A percentile compares a stretch with the other conserved stretches of the same genome.
phyloP scores from a whole-genome alignment of 2,329 filamentous ascomycete species.

The Samsoniella hepiali region DNA sequence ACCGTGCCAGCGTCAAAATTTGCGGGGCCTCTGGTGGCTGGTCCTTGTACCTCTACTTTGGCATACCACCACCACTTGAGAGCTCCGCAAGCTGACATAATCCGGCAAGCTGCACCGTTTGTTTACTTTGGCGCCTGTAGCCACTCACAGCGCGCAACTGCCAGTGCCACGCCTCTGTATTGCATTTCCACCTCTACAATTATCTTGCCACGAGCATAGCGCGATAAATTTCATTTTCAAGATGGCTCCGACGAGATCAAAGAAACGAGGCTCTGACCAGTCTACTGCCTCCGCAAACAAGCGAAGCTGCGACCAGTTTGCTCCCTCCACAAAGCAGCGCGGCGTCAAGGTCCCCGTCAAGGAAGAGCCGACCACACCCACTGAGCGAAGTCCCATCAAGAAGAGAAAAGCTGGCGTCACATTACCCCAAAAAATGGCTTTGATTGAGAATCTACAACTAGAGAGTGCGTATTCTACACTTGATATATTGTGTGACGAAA shows the following conservation, averaged over 20 bases:
- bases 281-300: conserved; percentile 16
- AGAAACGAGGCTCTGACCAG: conserved; percentile 17
- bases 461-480: conserved; percentile 60
- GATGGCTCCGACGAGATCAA: conserved; percentile 18
- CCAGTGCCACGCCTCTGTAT: conserved; percentile 2
- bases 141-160: conserved; percentile 17
- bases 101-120: conserved; percentile 20
- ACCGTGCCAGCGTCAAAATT: background rate
- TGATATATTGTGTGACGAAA: background rate
- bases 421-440: conserved; percentile 72
- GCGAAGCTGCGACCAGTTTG: conserved; percentile 11
- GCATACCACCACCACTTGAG: conserved; percentile 10
- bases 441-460: conserved; percentile 85
- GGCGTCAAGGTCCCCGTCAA: conserved; percentile 24
- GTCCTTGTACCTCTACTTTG: conserved; percentile 9
- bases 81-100: conserved; percentile 19
- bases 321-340: conserved; percentile 16
- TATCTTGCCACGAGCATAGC: background rate
- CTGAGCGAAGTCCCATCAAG: conserved; percentile 57
- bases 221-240: background rate
- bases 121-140: conserved; percentile 22
- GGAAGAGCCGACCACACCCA: conserved; percentile 37
- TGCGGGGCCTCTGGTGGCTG: background rate
- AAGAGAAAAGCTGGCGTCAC: conserved; percentile 61
- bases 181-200: background rate